Conservation (phyloP, 805 yeast genomes). For the Scheffersomyces spartinae region DNA sequence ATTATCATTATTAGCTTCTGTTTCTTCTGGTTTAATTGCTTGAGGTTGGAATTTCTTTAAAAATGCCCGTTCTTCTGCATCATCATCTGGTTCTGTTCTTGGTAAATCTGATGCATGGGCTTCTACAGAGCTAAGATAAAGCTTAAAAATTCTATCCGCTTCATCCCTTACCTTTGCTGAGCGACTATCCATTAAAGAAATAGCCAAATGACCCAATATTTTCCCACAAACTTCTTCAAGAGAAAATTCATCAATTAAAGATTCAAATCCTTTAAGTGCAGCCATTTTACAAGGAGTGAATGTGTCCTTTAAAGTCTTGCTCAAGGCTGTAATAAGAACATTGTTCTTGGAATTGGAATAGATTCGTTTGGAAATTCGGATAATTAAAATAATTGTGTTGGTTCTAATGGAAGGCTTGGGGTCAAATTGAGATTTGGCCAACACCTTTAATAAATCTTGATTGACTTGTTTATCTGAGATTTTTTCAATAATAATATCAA, state of each 20-base stretch:
- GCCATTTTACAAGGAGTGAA: slow-evolving; percentile 63
- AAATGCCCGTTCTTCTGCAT: slow-evolving; percentile 26
- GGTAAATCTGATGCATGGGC: slow-evolving; percentile 24
- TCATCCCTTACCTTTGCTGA: slow-evolving; percentile 58
- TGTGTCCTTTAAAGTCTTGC: slow-evolving; percentile 73
- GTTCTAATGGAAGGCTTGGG: slow-evolving; percentile 67
- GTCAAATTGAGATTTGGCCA: slow-evolving; percentile 78
- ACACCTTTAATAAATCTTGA: slow-evolving; percentile 66
- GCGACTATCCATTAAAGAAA: slow-evolving; percentile 62
- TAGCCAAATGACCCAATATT: slow-evolving; percentile 75
- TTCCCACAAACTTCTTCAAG: slow-evolving; percentile 71
- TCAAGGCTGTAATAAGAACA: slow-evolving; percentile 78
- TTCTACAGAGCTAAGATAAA: slow-evolving; percentile 35
- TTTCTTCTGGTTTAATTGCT: no score
- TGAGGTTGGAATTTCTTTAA: slow-evolving; percentile 16
- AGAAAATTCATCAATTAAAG: slow-evolving; percentile 52
- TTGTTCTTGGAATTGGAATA: slow-evolving; percentile 47
- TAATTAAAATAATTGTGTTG: slow-evolving; percentile 60
- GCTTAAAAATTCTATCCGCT: slow-evolving; percentile 57
- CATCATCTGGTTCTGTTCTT: slow-evolving; percentile 18
- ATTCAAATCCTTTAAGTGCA: slow-evolving; percentile 63
- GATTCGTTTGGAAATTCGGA: slow-evolving; percentile 50
- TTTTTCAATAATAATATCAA: slow-evolving; percentile 48
- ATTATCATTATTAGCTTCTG: no score
- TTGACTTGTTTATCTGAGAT: slow-evolving; percentile 73